phyloP scores from a whole-genome alignment of 192 early-diverging fungal species.

The Phlyctochytrium bullatum region DNA sequence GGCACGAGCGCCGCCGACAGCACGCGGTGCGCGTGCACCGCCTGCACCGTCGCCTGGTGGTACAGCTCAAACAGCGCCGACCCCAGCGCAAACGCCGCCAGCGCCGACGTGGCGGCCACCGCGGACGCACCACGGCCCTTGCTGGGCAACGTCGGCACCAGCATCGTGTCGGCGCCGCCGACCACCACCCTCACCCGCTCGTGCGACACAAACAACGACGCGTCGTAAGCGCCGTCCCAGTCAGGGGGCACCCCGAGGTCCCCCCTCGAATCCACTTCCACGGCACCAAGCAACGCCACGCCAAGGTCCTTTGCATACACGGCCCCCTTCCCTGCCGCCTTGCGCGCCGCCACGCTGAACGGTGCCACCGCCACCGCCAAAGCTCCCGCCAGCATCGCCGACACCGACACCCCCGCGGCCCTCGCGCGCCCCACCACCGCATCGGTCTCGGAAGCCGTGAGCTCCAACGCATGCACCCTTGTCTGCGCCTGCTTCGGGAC shows the following conservation, averaged over 20 bases:
- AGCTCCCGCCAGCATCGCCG: no score
- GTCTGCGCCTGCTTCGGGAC: no score
- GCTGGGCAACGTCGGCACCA: no score
- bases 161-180: no score
- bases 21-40: neutral
- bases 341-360: no score
- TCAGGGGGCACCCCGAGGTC: neutral
- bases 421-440: no score
- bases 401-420: no score
- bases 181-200: neutral
- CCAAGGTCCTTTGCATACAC: no score
- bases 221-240: constrained; percentile 13
- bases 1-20: neutral
- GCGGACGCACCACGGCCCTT: neutral
- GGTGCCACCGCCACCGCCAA: no score
- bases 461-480: no score
- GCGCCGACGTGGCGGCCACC: neutral
- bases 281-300: constrained; percentile 7
- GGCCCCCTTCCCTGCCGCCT: no score
- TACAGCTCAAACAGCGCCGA: neutral
- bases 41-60: neutral
- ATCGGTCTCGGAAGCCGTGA: no score
- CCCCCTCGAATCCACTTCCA: constrained; percentile 13
- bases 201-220: constrained; percentile 8
- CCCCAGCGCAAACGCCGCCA: neutral